phyloP scores from a whole-genome alignment of 805 yeast species.

The Candida taoyuanica region DNA sequence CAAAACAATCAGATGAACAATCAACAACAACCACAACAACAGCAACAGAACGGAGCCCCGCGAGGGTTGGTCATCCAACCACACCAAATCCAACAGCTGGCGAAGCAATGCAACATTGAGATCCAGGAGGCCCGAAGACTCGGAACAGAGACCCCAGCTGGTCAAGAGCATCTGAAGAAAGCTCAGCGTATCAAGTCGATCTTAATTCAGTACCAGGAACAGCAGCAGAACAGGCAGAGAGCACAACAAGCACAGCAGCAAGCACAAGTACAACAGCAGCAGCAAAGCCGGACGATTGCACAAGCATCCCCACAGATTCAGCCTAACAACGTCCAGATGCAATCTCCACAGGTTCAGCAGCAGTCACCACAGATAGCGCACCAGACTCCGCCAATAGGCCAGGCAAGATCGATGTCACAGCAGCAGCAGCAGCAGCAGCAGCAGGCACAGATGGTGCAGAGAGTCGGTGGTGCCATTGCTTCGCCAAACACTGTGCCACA shows the following conservation, averaged over 20 bases:
- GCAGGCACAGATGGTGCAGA: constrained; percentile 3
- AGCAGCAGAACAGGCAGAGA: constrained; percentile 37
- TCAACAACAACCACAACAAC: constrained; percentile 4
- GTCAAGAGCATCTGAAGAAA: constrained; percentile 55
- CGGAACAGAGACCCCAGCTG: constrained; percentile 55
- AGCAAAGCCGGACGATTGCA: constrained; percentile 2
- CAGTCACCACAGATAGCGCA: constrained; percentile 12
- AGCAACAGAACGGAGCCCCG: background rate
- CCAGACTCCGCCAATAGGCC: constrained; percentile 19
- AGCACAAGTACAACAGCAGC: constrained; percentile 13
- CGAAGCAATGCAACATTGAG: constrained; percentile 54
- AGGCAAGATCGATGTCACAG: constrained; percentile 23
- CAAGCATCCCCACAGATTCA: constrained; percentile 13
- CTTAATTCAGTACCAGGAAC: constrained; percentile 49
- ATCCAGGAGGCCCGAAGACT: constrained; percentile 58
- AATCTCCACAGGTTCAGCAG: constrained; percentile 11
- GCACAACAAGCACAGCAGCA: no score
- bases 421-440: constrained; percentile 14
- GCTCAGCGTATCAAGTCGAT: constrained; percentile 63
- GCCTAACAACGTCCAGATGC: constrained; percentile 3
- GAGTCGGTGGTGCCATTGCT: constrained; percentile 9
- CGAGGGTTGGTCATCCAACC: constrained; percentile 18
- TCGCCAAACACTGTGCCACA: constrained; percentile 21
- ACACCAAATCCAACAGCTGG: constrained; percentile 41
- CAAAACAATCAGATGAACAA: constrained; percentile 7